Evolutionary conservation across 352 stramenopile genomes (phyloP), one percentile per base, ranked within the genome.

Genomic region (Elongisporangium prolatum): DNA sequence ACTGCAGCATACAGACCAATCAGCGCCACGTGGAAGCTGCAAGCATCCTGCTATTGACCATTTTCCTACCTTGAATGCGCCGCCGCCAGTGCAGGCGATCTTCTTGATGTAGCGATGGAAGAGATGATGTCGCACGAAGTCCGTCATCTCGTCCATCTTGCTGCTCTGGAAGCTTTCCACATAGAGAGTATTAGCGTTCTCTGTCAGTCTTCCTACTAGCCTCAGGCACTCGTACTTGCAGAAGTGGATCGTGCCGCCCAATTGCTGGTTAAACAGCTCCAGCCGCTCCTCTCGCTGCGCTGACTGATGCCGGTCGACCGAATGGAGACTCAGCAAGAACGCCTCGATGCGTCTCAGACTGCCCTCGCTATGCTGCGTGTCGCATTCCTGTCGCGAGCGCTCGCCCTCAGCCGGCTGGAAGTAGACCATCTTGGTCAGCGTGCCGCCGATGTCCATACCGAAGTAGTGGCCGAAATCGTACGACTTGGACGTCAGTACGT

Each of bases 221-320:
- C 7, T 3, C 6, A 25, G 16, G 9, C 21, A 11, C 8, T 71
- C 67, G 51, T 28, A 85, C 75, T 69, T 80, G 54, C 75, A 85
- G 66, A 99, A 99, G 69, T 99, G 96, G 49, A 99, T 90, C 54
- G 87, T 95, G n/a, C 95, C 95, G 21, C 88, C 88, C 18, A 87
- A 61, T 13, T 75, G 64, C 2, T 98, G 75, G 52, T 92, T 75
- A 22, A 83, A 61, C 49, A 96, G 77, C 61, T 86, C 54, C 54
- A 86, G 70, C 34, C 70, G 67, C 72, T 91, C 68, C 54, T 87
- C 71, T 52, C 83, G 67, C 50, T 84, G 71, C 59, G 70, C 67
- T 44, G 73, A 71, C 17, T 65, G 68, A 44, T 52, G 56, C 40
- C 64, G 65, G 60, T 88, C 74, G 18, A 50, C 63, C 11, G 65